Conservation (phyloP, 208 protist genomes). For the Spongospora subterranea region DNA sequence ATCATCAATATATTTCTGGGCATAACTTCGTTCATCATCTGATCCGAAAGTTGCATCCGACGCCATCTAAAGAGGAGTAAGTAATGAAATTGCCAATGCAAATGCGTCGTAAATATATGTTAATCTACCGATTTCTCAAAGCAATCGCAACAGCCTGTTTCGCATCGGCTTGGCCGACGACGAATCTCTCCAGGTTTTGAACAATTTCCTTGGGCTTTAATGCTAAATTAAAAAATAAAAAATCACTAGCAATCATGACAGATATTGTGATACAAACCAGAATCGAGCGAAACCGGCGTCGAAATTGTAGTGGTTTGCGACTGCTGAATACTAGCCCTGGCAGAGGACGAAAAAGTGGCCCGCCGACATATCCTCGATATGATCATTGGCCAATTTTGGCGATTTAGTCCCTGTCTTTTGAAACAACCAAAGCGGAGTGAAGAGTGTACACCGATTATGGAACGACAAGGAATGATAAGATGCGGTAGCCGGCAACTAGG, state of each 20-base stretch:
- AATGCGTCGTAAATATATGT: slow-evolving; percentile 6
- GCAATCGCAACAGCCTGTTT: slow-evolving; percentile 94
- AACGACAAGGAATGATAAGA: too few species aligned
- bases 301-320: neutral
- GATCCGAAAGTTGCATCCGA: slow-evolving; percentile 61
- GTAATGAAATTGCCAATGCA: neutral
- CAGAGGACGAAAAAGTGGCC: too few species aligned
- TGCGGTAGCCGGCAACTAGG: too few species aligned
- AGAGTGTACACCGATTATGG: too few species aligned
- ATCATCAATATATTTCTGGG: slow-evolving; percentile 83
- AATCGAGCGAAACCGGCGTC: neutral
- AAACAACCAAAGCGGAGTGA: too few species aligned
- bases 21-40: slow-evolving; percentile 68
- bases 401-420: too few species aligned
- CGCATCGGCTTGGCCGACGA: slow-evolving; percentile 91
- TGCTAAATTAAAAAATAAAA: neutral
- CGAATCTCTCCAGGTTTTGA: slow-evolving; percentile 88
- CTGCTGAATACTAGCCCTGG: too few species aligned
- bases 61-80: slow-evolving; percentile 60
- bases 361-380: too few species aligned
- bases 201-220: slow-evolving; percentile 41
- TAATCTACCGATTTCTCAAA: slow-evolving; percentile 88
- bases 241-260: neutral
- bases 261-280: neutral
- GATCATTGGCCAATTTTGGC: too few species aligned